phyloP scores from a whole-genome alignment of 495 filamentous ascomycete genomes.

The Immersiella caudata region DNA sequence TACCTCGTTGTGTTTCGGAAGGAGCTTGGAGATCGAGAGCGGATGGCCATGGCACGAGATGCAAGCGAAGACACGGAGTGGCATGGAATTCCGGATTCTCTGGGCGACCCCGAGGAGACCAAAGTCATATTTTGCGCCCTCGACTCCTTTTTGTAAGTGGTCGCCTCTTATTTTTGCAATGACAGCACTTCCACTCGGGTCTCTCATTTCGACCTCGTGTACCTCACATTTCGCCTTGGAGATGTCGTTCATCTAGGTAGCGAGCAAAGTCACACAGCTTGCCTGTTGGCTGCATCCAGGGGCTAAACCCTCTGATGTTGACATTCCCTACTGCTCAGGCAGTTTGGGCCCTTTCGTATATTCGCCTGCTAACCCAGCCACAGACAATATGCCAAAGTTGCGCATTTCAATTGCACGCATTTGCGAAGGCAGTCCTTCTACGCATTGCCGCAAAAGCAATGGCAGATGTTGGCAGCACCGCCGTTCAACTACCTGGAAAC shows the following conservation, averaged over 20 bases:
- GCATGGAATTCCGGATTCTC: constrained; percentile 61
- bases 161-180: neutral
- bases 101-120: constrained; percentile 74
- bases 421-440: constrained; percentile 88
- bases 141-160: constrained; percentile 82
- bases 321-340: neutral
- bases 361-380: constrained; percentile 4
- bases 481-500: constrained; percentile 82
- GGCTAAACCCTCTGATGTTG: neutral
- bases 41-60: neutral
- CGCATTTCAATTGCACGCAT: constrained; percentile 88
- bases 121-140: constrained; percentile 74
- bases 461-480: constrained; percentile 73
- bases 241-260: too few relatives aligned
- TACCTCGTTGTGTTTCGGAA: neutral
- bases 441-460: constrained; percentile 79
- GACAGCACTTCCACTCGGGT: neutral
- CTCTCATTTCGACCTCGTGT: neutral
- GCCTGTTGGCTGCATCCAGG: neutral
- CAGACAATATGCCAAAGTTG: constrained; percentile 80
- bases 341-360: neutral
- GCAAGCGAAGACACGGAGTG: constrained; percentile 47
- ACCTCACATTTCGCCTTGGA: neutral
- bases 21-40: neutral
- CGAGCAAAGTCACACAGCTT: neutral